Conservation (phyloP, 768 basidiomycete genomes). For the Boletus huronensis region DNA sequence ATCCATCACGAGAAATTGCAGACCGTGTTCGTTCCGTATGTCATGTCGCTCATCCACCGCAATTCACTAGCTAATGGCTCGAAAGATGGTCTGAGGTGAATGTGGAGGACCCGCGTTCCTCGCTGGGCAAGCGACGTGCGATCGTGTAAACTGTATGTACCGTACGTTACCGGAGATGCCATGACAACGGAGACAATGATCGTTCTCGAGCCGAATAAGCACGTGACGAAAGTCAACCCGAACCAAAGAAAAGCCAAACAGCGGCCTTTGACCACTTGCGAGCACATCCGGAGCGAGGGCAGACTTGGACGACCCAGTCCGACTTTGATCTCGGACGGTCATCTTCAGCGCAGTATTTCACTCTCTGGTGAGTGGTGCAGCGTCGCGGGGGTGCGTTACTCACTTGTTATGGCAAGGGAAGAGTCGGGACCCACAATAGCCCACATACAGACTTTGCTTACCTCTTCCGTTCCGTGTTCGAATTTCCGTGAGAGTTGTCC, state of each 20-base stretch:
- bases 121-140: slow-evolving; percentile 20
- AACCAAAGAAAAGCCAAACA: slow-evolving; percentile 46
- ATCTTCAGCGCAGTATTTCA: background rate
- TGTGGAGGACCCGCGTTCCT: slow-evolving; percentile 17
- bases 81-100: slow-evolving; percentile 28
- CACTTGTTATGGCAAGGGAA: slow-evolving; percentile 35
- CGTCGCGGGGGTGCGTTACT: slow-evolving; percentile 1
- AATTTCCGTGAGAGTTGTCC: slow-evolving; percentile 26
- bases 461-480: slow-evolving; percentile 42
- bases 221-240: slow-evolving; percentile 50
- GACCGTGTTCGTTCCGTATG: slow-evolving; percentile 59
- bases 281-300: background rate
- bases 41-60: slow-evolving; percentile 39
- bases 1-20: slow-evolving; percentile 62
- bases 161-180: background rate
- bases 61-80: background rate
- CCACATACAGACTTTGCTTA: slow-evolving; percentile 41
- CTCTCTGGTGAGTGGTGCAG: slow-evolving; percentile 12
- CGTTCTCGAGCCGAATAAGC: slow-evolving; percentile 12
- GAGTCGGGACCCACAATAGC: slow-evolving; percentile 52
- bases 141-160: slow-evolving; percentile 9
- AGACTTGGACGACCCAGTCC: slow-evolving; percentile 22
- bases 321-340: slow-evolving; percentile 16
- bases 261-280: slow-evolving; percentile 7
- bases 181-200: slow-evolving; percentile 16